Evolutionary conservation across 2,329 filamentous ascomycete species (phyloP).

Genomic region (Hyphodiscus sp.): DNA sequence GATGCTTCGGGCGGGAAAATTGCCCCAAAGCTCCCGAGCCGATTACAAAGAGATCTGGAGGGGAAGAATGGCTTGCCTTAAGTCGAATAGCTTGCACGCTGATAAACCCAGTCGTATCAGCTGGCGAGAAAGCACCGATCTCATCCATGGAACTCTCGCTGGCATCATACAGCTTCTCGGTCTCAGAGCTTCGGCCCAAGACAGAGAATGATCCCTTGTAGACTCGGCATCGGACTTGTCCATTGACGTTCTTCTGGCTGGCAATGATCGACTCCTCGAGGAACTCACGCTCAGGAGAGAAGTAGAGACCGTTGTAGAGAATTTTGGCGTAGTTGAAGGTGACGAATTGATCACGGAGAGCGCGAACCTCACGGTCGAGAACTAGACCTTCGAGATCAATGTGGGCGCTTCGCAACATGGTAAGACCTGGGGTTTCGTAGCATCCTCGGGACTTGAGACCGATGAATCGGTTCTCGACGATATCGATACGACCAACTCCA

Average conservation of each 20-base stretch:
- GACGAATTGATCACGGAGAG: conserved; percentile 65
- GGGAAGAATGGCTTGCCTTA: background rate
- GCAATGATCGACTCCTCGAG: conserved; percentile 58
- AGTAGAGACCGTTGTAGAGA: conserved; percentile 56
- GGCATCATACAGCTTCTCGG: conserved; percentile 64
- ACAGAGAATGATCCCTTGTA: conserved; percentile 63
- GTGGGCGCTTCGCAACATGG: conserved; percentile 29
- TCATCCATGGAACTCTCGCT: conserved; percentile 65
- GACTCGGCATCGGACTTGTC: conserved; percentile 52
- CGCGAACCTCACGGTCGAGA: conserved; percentile 61
- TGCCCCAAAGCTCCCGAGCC: too few species aligned
- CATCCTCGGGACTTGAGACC: conserved; percentile 76
- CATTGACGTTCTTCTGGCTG: conserved; percentile 55
- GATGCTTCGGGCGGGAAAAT: too few species aligned
- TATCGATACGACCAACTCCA: conserved; percentile 76
- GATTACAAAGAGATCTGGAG: too few species aligned
- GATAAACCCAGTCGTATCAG: conserved; percentile 62
- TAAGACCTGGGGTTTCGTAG: conserved; percentile 51
- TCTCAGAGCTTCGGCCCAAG: conserved; percentile 52
- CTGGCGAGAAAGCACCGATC: conserved; percentile 59
- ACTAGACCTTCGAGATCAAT: conserved; percentile 60
- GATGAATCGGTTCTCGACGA: conserved; percentile 76
- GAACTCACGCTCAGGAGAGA: conserved; percentile 66
- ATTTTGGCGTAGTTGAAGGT: conserved; percentile 56
- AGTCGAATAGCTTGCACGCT: conserved; percentile 38